These are phyloP conservation scores for Dryas integrifolia DNA, from an alignment of 331 rosid species.

Conservation along the genomic window DNA sequence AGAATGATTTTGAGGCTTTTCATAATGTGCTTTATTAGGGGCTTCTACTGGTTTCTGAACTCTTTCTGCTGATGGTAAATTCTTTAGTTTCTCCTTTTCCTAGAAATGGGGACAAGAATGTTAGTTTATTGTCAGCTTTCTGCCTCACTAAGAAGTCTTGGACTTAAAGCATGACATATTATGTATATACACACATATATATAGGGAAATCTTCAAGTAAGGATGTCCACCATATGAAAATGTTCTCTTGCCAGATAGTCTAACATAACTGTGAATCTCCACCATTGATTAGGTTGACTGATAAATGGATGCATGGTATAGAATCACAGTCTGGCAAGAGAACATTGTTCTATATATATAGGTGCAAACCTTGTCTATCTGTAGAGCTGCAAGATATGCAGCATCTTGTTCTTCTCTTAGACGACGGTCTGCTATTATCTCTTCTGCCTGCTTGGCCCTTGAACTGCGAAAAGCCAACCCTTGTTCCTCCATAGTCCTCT, in stretches of 20 bases:
- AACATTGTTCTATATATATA: no score
- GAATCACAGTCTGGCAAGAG: no score
- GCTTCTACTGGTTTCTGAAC: conserved; percentile 40
- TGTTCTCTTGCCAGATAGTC: no score
- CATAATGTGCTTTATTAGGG: conserved; percentile 32
- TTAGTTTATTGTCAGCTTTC: conserved; percentile 15
- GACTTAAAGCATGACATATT: neutral
- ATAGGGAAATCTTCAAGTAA: no score
- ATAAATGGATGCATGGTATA: no score
- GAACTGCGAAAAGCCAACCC: conserved; percentile 62
- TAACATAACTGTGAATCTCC: no score
- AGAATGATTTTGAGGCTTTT: conserved; percentile 36
- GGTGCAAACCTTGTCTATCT: conserved; percentile 52
- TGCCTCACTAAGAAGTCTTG: neutral
- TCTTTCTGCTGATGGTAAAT: conserved; percentile 30
- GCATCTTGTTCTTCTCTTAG: conserved; percentile 79
- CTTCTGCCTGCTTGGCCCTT: conserved; percentile 49
- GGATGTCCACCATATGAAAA: no score
- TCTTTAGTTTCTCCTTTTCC: conserved; percentile 57
- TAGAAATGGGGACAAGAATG: conserved; percentile 23
- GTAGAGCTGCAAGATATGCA: conserved; percentile 68
- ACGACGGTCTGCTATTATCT: conserved; percentile 58
- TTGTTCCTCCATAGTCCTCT: conserved; percentile 76
- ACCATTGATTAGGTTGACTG: no score
- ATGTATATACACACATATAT: neutral